Conservation (phyloP, 2,329 filamentous ascomycete genomes). For the Chaetomium sp. region DNA sequence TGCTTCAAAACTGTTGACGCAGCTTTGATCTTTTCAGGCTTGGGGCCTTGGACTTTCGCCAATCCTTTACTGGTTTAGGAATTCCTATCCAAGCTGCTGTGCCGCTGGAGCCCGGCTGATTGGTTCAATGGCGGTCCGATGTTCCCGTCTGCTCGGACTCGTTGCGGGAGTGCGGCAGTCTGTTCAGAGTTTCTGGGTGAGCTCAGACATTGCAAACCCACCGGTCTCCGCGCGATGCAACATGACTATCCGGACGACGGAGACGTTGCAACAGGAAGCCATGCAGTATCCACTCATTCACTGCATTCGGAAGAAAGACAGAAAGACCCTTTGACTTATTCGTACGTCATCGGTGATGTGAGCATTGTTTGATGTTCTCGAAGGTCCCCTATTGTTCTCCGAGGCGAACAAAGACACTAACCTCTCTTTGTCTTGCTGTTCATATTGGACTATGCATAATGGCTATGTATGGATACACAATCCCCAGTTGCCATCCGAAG, state of each 20-base stretch:
- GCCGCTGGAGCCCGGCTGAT: not conserved
- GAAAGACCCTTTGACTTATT: not conserved
- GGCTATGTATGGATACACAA: not conserved
- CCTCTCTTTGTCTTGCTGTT: not conserved
- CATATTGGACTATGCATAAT: not conserved
- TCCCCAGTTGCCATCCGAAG: not conserved
- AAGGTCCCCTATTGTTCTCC: not conserved
- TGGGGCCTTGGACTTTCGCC: not conserved
- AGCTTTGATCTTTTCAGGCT: not conserved
- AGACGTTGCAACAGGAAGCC: no score
- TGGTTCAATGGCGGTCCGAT: not conserved
- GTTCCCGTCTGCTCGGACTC: not conserved
- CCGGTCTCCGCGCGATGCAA: no score
- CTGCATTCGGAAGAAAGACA: no score
- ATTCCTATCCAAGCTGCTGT: not conserved
- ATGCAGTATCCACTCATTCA: no score
- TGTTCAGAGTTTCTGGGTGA: not conserved
- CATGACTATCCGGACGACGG: no score
- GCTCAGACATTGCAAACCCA: no score
- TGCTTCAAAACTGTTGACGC: not conserved
- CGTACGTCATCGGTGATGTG: not conserved
- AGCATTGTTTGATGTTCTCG: not conserved
- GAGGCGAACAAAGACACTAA: not conserved
- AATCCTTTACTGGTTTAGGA: not conserved
- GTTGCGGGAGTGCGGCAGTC: not conserved